Percentiles rank a stretch among this genome's conserved stretches.
phyloP scores from a whole-genome alignment of 2,329 filamentous ascomycete genomes.

The Fusarium sp. region DNA sequence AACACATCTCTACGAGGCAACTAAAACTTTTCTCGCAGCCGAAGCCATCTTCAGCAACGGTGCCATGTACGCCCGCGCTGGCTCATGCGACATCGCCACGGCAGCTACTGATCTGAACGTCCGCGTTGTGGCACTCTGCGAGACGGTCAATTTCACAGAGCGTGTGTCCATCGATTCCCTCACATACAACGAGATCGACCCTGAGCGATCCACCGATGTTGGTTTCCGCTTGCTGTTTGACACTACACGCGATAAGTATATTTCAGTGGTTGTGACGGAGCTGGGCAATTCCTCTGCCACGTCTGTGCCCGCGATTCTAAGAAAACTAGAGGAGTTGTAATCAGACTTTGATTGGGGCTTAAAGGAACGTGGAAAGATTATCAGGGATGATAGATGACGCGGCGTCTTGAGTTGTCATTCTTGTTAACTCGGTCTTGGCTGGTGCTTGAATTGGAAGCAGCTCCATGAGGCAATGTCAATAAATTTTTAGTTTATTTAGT shows the following conservation, averaged over 20 bases:
- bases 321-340: slow-evolving; percentile 68
- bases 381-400: slow-evolving; percentile 29
- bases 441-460: slow-evolving; percentile 20
- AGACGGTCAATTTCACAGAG: slow-evolving; percentile 91
- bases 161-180: slow-evolving; percentile 92
- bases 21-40: slow-evolving; percentile 86
- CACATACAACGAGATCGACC: slow-evolving; percentile 92
- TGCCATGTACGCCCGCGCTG: slow-evolving; percentile 85
- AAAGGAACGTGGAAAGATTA: slow-evolving; percentile 26
- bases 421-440: slow-evolving; percentile 1
- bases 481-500: slow-evolving; percentile 6
- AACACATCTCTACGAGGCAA: slow-evolving; percentile 74
- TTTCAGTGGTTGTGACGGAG: slow-evolving; percentile 91
- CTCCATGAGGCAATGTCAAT: slow-evolving; percentile 19
- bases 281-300: slow-evolving; percentile 87
- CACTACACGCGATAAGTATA: slow-evolving; percentile 86
- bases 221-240: slow-evolving; percentile 83
- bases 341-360: slow-evolving; percentile 24
- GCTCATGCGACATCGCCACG: slow-evolving; percentile 88
- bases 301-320: slow-evolving; percentile 76
- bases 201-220: slow-evolving; percentile 69
- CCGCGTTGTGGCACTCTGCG: slow-evolving; percentile 89
- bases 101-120: slow-evolving; percentile 80
- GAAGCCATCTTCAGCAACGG: slow-evolving; percentile 98
- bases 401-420: slow-evolving; percentile 18